Evolutionary conservation across 768 basidiomycete species (phyloP).

Genomic region (Multifurca ochricompacta): DNA sequence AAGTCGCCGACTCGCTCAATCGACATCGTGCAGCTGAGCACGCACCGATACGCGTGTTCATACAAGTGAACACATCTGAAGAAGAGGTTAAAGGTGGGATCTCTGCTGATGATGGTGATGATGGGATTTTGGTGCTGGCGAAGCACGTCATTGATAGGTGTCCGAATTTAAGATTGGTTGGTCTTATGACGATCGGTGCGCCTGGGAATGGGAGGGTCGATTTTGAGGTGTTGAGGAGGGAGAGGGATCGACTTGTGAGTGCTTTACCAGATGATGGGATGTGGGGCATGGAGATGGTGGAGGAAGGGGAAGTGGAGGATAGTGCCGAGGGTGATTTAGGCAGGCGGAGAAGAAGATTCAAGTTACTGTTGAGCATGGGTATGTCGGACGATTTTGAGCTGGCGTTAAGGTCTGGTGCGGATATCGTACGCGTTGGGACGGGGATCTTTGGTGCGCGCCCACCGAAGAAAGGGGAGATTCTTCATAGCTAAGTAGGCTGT

Average conservation of each 20-base stretch:
- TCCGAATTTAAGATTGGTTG: slow-evolving; percentile 66
- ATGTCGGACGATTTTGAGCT: slow-evolving; percentile 95
- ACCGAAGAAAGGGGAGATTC: slow-evolving; percentile 6
- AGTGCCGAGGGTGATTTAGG: slow-evolving; percentile 36
- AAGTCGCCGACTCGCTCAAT: slow-evolving; percentile 73
- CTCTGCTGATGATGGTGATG: slow-evolving; percentile 17
- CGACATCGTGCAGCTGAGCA: slow-evolving; percentile 56
- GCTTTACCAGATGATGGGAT: slow-evolving; percentile 30
- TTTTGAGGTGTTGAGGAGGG: slow-evolving; percentile 61
- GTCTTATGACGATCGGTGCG: slow-evolving; percentile 96
- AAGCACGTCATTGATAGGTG: slow-evolving; percentile 63
- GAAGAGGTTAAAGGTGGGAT: slow-evolving; percentile 89
- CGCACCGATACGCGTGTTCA: slow-evolving; percentile 64
- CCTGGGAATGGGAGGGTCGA: slow-evolving; percentile 54
- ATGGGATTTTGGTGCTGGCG: slow-evolving; percentile 52
- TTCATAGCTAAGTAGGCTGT: too few relatives aligned
- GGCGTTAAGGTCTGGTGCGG: slow-evolving; percentile 76
- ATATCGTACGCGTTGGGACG: slow-evolving; percentile 86
- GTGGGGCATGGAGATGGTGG: slow-evolving; percentile 17
- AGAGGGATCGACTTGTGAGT: slow-evolving; percentile 49
- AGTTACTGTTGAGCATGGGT: slow-evolving; percentile 78
- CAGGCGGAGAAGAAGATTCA: slow-evolving; percentile 29
- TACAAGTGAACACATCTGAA: slow-evolving; percentile 95
- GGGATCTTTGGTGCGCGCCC: slow-evolving; percentile 34
- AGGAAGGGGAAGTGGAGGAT: background rate